Conservation (phyloP, 2,329 filamentous ascomycete genomes). For the Aureobasidium sp. region DNA sequence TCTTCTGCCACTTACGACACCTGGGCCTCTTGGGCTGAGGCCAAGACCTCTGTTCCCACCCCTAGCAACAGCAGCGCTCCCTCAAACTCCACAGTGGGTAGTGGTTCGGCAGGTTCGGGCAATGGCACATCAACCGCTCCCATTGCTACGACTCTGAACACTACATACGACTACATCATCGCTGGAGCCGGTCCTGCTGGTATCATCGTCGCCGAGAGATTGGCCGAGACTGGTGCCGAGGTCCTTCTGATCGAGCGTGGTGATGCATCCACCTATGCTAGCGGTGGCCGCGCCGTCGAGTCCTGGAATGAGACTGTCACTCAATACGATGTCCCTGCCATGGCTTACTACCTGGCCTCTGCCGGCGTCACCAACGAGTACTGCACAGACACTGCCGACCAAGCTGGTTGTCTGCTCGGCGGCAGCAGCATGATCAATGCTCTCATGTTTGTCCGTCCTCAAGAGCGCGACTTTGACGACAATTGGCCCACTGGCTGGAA, state of each 20-base stretch:
- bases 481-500: slow-evolving; percentile 48
- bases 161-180: slow-evolving; percentile 31
- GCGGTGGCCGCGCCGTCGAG: slow-evolving; percentile 16
- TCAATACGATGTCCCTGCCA: slow-evolving; percentile 34
- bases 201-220: slow-evolving; percentile 45
- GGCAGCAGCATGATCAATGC: slow-evolving; percentile 50
- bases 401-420: slow-evolving; percentile 43
- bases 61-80: neutral
- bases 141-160: slow-evolving; percentile 2
- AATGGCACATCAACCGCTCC: neutral
- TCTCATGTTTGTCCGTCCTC: slow-evolving; percentile 48
- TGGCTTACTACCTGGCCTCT: slow-evolving; percentile 30
- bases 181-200: slow-evolving; percentile 48
- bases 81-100: neutral
- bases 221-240: slow-evolving; percentile 47
- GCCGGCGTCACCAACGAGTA: slow-evolving; percentile 13
- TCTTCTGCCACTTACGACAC: slow-evolving; percentile 12
- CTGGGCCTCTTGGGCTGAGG: slow-evolving; percentile 14
- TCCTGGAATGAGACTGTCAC: slow-evolving; percentile 32
- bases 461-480: slow-evolving; percentile 46
- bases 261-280: slow-evolving; percentile 32
- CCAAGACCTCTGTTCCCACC: neutral
- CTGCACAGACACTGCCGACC: slow-evolving; percentile 25
- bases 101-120: neutral
- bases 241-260: slow-evolving; percentile 49